phyloP scores from a whole-genome alignment of 495 filamentous ascomycete species.

The Acidomyces sp. region DNA sequence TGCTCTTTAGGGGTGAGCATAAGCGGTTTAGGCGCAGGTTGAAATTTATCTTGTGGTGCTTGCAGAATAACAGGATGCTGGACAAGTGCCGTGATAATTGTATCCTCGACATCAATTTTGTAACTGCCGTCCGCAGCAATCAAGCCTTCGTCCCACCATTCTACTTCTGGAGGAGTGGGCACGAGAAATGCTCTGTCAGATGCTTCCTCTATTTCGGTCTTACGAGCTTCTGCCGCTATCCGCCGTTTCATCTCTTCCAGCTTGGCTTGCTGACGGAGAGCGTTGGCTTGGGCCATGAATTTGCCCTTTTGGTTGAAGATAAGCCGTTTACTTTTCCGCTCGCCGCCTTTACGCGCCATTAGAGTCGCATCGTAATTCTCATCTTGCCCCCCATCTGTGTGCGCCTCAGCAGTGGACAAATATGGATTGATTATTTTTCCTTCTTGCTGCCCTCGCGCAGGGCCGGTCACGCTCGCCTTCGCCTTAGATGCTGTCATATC shows the following conservation, averaged over 20 bases:
- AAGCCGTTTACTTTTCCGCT: slow-evolving; percentile 57
- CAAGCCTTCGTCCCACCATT: slow-evolving; percentile 96
- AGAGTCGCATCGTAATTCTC: slow-evolving; percentile 76
- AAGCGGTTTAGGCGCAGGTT: slow-evolving; percentile 74
- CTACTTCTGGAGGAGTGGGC: slow-evolving; percentile 69
- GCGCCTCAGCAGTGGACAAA: slow-evolving; percentile 18
- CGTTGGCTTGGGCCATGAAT: slow-evolving; percentile 86
- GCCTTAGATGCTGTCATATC: slow-evolving; percentile 53
- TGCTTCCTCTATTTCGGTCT: slow-evolving; percentile 82
- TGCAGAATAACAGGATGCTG: slow-evolving; percentile 90
- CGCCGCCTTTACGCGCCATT: slow-evolving; percentile 46
- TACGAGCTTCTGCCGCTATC: slow-evolving; percentile 73
- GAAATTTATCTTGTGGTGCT: slow-evolving; percentile 75
- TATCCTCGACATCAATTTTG: slow-evolving; percentile 56
- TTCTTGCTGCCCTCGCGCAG: slow-evolving; percentile 45
- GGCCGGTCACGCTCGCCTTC: slow-evolving; percentile 36
- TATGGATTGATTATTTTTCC: slow-evolving; percentile 30
- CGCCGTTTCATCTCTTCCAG: slow-evolving; percentile 88
- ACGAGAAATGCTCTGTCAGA: slow-evolving; percentile 80
- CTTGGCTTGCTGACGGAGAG: slow-evolving; percentile 69
- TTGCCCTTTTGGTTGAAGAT: slow-evolving; percentile 94
- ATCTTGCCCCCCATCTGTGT: slow-evolving; percentile 48
- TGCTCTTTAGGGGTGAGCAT: slow-evolving; percentile 83
- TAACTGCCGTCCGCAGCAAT: no score
- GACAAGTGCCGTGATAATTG: slow-evolving; percentile 75